Base-by-base conservation (phyloP, 768 basidiomycete species). In the Tubosaeta sp. region DNA sequence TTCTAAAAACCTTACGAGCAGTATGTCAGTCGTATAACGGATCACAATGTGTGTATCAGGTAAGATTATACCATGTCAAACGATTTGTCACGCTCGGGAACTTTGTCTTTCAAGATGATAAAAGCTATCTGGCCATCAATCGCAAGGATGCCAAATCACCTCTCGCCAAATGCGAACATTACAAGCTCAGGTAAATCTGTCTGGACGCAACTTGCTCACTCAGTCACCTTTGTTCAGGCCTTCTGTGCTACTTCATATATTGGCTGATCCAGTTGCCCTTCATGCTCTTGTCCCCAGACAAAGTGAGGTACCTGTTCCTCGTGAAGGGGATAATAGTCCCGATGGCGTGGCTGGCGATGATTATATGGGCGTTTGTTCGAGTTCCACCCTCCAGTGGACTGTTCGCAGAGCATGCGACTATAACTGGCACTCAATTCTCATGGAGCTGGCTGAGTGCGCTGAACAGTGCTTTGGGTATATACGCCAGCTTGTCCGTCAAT, bases 111-210 rank as follows among this genome's bases (percentile, higher is more conserved):
- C 3, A 47, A 70, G 70, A 88, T 87, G 86, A 69, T 90, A 25
- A 88, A 86, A 66, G 88, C 90, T 0, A 87, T 91, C 32, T 90
- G 90, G 89, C 89, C 90, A 0, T 83, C 83, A 1, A 75, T 81
- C 38, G 76, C 78, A 5, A 77, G 66, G 34, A 66, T 91, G 32
- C 82, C 82, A 0, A 92, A 91, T 59, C 78, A 71, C 48, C 73
- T 92, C 10, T 71, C 86, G 12, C 69, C 67, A 2, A 69, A 64
- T 24, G 76, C 83, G 4, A 72, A 79, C 52, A 86, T 90, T 44
- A 88, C 86, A 1, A 83, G 82, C 4, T 73, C 77, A 38, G 84
- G 35, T 43, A 27, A 30, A 19, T 11, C 5, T 43, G 12, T 18
- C 5, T 43, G 10, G n/a, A 19, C n/a, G 10, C 10, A 11, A 30